These are phyloP conservation scores for Chalciporus sphaerocephalus DNA, from an alignment of 768 basidiomycete species.

Conservation along the genomic window DNA sequence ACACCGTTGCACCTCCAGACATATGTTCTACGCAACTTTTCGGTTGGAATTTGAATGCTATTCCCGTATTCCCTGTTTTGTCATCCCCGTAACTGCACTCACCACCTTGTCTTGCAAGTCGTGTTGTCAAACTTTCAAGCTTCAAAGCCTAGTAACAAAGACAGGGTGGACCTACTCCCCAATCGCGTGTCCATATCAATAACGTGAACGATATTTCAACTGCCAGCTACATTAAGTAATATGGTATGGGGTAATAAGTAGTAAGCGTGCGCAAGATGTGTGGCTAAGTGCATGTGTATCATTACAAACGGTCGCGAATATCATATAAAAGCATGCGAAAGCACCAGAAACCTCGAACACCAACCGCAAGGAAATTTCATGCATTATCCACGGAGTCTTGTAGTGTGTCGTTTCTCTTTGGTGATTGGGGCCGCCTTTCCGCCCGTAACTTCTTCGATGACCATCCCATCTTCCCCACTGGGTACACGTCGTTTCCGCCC, in stretches of 20 bases:
- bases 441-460: slow-evolving; percentile 30
- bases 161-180: no score
- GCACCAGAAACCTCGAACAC: slow-evolving; percentile 3
- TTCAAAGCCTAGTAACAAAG: neutral
- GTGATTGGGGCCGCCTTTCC: neutral
- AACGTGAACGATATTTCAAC: neutral
- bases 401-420: neutral
- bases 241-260: slow-evolving; percentile 17
- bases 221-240: slow-evolving; percentile 4
- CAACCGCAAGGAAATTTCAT: neutral
- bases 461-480: slow-evolving; percentile 34
- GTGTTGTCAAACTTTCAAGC: no score
- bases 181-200: no score
- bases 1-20: neutral
- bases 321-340: slow-evolving; percentile 1
- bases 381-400: slow-evolving; percentile 26
- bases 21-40: neutral
- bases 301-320: slow-evolving; percentile 4
- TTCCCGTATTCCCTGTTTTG: neutral
- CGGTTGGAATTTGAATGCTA: neutral
- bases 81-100: no score
- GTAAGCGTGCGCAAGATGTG: neutral
- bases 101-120: no score
- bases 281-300: neutral
- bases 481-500: slow-evolving; percentile 15